Percentiles rank a stretch among this genome's conserved stretches.
Evolutionary conservation across 768 basidiomycete genomes (phyloP).

Genomic region (Sporobolomyces roseus): DNA sequence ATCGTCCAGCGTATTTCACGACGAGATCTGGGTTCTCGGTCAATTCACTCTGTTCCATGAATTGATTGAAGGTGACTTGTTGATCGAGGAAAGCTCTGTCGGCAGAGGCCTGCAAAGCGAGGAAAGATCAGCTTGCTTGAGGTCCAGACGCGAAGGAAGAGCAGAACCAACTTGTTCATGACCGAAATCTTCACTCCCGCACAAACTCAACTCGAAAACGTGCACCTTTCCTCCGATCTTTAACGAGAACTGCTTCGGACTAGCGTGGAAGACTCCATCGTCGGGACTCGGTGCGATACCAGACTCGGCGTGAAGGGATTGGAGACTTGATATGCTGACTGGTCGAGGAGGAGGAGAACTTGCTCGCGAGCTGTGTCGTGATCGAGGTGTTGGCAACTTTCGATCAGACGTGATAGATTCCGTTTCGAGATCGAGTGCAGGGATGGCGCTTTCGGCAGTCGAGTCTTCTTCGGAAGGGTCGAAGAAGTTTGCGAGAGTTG

Average conservation of each 20-base stretch:
- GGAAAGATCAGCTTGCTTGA: not conserved
- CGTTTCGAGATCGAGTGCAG: slow-evolving; percentile 22
- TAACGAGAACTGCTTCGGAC: slow-evolving; percentile 34
- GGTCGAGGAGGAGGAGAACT: slow-evolving; percentile 22
- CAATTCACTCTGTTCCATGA: slow-evolving; percentile 64
- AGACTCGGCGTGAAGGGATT: slow-evolving; percentile 31
- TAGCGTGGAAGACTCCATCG: slow-evolving; percentile 34
- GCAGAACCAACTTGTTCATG: not conserved
- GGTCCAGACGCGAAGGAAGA: no score
- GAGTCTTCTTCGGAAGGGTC: slow-evolving; percentile 17
- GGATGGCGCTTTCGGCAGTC: not conserved
- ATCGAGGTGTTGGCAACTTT: slow-evolving; percentile 11
- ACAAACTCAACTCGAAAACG: slow-evolving; percentile 64
- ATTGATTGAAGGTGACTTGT: slow-evolving; percentile 61
- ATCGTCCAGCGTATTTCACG: slow-evolving; percentile 71
- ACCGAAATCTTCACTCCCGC: slow-evolving; percentile 50
- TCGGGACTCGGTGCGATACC: not conserved
- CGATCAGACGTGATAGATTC: slow-evolving; percentile 6
- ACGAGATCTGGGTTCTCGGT: slow-evolving; percentile 67
- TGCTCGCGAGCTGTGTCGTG: slow-evolving; percentile 21
- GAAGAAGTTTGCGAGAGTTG: slow-evolving; percentile 37
- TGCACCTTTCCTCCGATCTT: slow-evolving; percentile 25
- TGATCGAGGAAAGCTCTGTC: slow-evolving; percentile 54
- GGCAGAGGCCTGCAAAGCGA: slow-evolving; percentile 48
- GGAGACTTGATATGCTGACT: slow-evolving; percentile 27